Percentiles rank a stretch among this genome's conserved stretches.
Evolutionary conservation across 352 stramenopile genomes (phyloP).

Genomic region (Elongisporangium anandrum): DNA sequence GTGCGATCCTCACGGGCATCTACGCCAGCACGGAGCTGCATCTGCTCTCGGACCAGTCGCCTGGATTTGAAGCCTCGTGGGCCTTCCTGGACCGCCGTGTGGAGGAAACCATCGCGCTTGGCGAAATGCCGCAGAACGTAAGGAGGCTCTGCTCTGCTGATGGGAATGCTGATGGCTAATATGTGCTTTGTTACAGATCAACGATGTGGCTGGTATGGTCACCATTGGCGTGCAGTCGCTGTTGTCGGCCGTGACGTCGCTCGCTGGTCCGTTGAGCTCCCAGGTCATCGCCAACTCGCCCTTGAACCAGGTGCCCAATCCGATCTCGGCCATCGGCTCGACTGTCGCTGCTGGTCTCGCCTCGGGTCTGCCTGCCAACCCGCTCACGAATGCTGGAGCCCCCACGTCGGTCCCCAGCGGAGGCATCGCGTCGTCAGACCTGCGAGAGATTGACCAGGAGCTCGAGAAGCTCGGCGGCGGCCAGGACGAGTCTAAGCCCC

Average conservation of each 20-base stretch:
- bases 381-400: slow-evolving; percentile 11
- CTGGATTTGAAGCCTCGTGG: slow-evolving; percentile 75
- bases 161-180: background rate
- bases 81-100: slow-evolving; percentile 77
- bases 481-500: slow-evolving; percentile 18
- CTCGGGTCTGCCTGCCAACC: slow-evolving; percentile 37
- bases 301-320: slow-evolving; percentile 67
- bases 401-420: background rate
- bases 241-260: slow-evolving; percentile 67
- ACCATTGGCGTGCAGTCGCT: slow-evolving; percentile 76
- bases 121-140: slow-evolving; percentile 79
- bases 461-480: slow-evolving; percentile 64
- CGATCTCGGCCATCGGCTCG: slow-evolving; percentile 57
- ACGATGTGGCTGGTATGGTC: slow-evolving; percentile 72
- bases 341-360: slow-evolving; percentile 43
- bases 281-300: slow-evolving; percentile 72
- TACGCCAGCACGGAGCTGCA: slow-evolving; percentile 84
- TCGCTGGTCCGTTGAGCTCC: slow-evolving; percentile 60
- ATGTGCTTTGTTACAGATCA: slow-evolving; percentile 25
- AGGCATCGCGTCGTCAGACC: slow-evolving; percentile 29
- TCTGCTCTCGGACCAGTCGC: slow-evolving; percentile 78
- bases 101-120: slow-evolving; percentile 77
- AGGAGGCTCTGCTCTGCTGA: slow-evolving; percentile 11
- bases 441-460: slow-evolving; percentile 62
- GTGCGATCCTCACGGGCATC: slow-evolving; percentile 67